phyloP scores from a whole-genome alignment of 129 eudicot species.

The Tagetes erecta region DNA sequence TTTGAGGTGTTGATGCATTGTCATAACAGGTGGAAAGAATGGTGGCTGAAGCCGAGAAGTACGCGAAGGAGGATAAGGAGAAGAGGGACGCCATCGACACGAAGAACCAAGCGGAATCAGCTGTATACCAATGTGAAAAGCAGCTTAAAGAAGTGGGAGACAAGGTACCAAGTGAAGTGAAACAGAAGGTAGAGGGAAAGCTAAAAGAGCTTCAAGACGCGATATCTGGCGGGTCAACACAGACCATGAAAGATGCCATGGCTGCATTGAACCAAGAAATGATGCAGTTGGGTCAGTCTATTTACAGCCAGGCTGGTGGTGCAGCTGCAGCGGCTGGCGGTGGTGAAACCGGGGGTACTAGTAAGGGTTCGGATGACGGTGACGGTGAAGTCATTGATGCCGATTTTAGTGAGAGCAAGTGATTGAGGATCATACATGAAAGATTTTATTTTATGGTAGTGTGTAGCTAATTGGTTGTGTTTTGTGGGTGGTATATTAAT shows the following conservation, averaged over 20 bases:
- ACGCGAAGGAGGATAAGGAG: conserved; percentile 88
- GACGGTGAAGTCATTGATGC: conserved; percentile 87
- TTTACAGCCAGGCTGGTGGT: conserved; percentile 70
- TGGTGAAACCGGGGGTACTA: conserved; percentile 36
- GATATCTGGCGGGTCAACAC: conserved; percentile 51
- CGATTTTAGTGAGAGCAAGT: conserved; percentile 65
- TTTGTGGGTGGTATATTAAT: background rate
- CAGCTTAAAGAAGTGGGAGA: conserved; percentile 87
- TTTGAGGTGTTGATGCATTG: background rate
- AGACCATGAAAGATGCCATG: conserved; percentile 67
- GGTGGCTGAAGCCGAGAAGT: conserved; percentile 81
- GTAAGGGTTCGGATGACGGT: conserved; percentile 39
- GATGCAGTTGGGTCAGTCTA: conserved; percentile 70
- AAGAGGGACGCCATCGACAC: conserved; percentile 86
- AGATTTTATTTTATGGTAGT: background rate
- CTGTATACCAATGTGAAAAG: conserved; percentile 78
- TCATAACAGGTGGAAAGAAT: conserved; percentile 63
- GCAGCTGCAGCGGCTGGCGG: conserved; percentile 29
- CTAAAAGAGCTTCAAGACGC: conserved; percentile 59
- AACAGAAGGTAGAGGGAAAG: conserved; percentile 69
- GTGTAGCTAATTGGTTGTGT: conserved; percentile 8
- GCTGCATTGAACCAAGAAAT: conserved; percentile 69
- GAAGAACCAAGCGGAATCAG: conserved; percentile 80
- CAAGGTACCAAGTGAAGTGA: conserved; percentile 63
- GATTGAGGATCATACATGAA: conserved; percentile 2